Evolutionary conservation across 129 eudicot species (phyloP), one percentile per base, ranked within the genome.

Genomic region (Artemisia argyi): DNA sequence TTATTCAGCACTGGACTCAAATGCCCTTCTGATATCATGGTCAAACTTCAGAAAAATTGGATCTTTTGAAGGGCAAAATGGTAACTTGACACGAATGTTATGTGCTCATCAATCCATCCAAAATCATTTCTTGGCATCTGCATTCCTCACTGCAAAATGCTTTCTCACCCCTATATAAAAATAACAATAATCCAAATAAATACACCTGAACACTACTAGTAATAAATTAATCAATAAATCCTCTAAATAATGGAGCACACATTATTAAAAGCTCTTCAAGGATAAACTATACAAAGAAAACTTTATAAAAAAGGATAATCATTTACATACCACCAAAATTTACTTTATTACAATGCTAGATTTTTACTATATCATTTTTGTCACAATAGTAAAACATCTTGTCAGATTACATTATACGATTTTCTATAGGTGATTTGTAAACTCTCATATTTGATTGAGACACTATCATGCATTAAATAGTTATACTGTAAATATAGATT

Each of bases 71-170:
- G 72, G 72, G 66, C 16, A 61, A 69, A 69, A 61, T 70, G 9
- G 76, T 70, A 47, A 77, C 16, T 39, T 70, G 26, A 35, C 57
- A 68, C 19, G 24, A 15, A 16, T 53, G n/a, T 24, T 82, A 63
- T 61, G 75, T 66, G 61, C 73, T 81, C 84, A 73, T 71, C 76
- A 80, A 58, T 72, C 71, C 87, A 73, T 86, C 96, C 68, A 72
- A 80, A 65, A 86, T 46, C 88, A 91, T 86, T 66, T 84, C 97
- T 79, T 88, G 85, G 73, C 82, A 74, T 54, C 87, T 78, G 78
- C 97, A 87, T 53, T 91, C 91, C 63, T 83, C 87, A 84, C 95
- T 87, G 69, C 97, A 91, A 74, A 91, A 91, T 44, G 91, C 97
- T 61, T 91, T 90, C 71, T 90, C 97, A 54, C 95, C 97, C 83